Evolutionary conservation across 139 green algal species (phyloP).

Genomic region (Mychonastes homosphaera): DNA sequence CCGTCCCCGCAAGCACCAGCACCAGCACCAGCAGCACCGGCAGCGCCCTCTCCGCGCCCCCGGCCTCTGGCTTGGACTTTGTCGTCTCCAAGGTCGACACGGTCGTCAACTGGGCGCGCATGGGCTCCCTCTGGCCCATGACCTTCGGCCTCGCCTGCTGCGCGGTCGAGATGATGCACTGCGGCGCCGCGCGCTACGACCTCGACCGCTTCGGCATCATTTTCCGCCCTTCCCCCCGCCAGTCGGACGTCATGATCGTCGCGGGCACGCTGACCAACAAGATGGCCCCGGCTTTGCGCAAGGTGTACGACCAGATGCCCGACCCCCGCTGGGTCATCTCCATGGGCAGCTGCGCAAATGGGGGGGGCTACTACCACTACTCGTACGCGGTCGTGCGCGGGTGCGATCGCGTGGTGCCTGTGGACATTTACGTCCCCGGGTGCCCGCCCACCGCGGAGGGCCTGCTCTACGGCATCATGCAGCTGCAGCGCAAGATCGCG

Average conservation of each 20-base stretch:
- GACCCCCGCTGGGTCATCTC: slow-evolving; percentile 94
- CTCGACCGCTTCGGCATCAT: slow-evolving; percentile 88
- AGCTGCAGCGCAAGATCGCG: slow-evolving; percentile 57
- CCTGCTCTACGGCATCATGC: slow-evolving; percentile 88
- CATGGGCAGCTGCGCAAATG: slow-evolving; percentile 94
- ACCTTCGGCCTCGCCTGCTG: slow-evolving; percentile 94
- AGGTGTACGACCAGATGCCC: slow-evolving; percentile 95
- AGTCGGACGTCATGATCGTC: slow-evolving; percentile 96
- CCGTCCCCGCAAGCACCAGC: slow-evolving; percentile 1
- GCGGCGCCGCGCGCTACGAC: slow-evolving; percentile 32
- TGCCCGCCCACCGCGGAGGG: slow-evolving; percentile 93
- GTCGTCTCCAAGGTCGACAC: slow-evolving; percentile 43
- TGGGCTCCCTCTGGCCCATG: slow-evolving; percentile 92
- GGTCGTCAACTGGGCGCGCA: slow-evolving; percentile 84
- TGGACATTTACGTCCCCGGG: slow-evolving; percentile 92
- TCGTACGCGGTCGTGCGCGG: slow-evolving; percentile 89
- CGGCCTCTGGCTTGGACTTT: slow-evolving; percentile 17
- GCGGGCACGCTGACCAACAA: slow-evolving; percentile 96
- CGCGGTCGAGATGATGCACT: slow-evolving; percentile 96
- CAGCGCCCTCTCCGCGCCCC: slow-evolving; percentile 1
- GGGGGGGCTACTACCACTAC: slow-evolving; percentile 97
- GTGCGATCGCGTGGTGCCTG: slow-evolving; percentile 88
- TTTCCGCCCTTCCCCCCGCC: slow-evolving; percentile 81
- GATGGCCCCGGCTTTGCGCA: slow-evolving; percentile 92
- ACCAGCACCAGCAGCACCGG: slow-evolving; percentile 7